Evolutionary conservation across 768 basidiomycete species (phyloP).

Genomic region (Vararia minispora): DNA sequence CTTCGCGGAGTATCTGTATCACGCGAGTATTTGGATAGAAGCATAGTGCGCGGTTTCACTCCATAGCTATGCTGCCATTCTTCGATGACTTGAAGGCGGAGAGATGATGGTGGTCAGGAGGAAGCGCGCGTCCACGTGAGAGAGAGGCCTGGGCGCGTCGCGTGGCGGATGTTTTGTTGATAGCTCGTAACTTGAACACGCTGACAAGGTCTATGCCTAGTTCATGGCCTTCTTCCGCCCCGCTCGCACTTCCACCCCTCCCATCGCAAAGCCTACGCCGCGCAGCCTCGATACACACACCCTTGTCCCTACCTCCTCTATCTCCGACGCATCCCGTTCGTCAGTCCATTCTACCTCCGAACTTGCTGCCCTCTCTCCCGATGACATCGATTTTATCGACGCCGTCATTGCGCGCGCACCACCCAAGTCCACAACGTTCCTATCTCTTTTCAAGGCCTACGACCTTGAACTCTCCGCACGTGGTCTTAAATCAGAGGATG

Average conservation of each 20-base stretch:
- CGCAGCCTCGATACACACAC: constrained; percentile 6
- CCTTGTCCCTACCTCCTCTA: constrained; percentile 14
- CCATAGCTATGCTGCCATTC: no score
- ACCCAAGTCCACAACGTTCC: constrained; percentile 59
- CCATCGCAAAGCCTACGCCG: not conserved
- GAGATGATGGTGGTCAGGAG: no score
- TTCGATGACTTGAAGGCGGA: no score
- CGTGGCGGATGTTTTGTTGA: no score
- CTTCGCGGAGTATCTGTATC: no score
- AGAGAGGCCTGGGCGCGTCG: no score
- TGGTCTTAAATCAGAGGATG: constrained; percentile 63
- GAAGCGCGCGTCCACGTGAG: no score
- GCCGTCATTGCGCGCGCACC: constrained; percentile 62
- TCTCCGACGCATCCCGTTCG: constrained; percentile 16
- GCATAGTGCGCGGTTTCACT: no score
- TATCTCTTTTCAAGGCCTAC: constrained; percentile 78
- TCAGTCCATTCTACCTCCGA: constrained; percentile 15
- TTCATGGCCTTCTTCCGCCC: constrained; percentile 26
- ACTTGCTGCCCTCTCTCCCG: constrained; percentile 19
- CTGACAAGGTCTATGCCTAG: no score
- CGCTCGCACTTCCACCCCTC: constrained; percentile 20
- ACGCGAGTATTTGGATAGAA: no score
- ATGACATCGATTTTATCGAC: constrained; percentile 64
- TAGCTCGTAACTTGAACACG: no score
- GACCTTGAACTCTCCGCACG: constrained; percentile 66